A percentile compares a stretch with the other conserved stretches of the same genome.
phyloP scores from a whole-genome alignment of 2,329 filamentous ascomycete species.

The Juglanconis oblonga region DNA sequence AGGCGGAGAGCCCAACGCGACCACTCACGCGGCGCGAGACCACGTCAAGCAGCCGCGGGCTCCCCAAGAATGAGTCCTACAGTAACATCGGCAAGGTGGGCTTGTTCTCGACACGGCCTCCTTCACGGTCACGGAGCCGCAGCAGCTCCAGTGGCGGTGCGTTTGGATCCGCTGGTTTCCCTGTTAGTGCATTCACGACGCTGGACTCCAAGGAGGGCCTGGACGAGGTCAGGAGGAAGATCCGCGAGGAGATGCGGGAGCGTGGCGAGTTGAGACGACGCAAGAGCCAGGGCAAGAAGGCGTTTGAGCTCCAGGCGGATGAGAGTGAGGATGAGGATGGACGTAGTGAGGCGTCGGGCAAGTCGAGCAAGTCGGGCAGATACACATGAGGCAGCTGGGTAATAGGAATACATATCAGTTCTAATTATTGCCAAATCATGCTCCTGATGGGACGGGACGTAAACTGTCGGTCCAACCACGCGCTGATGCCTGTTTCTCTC shows the following conservation, averaged over 20 bases:
- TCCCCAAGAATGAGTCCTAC: slow-evolving; percentile 89
- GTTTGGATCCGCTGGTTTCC: slow-evolving; percentile 59
- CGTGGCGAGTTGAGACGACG: slow-evolving; percentile 61
- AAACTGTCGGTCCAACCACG: no score
- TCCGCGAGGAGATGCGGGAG: slow-evolving; percentile 80
- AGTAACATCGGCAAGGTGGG: slow-evolving; percentile 83
- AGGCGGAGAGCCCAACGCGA: slow-evolving; percentile 29
- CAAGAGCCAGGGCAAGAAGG: slow-evolving; percentile 41
- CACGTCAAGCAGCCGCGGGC: slow-evolving; percentile 49
- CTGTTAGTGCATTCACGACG: slow-evolving; percentile 66
- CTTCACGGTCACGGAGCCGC: slow-evolving; percentile 70
- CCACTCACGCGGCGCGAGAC: slow-evolving; percentile 46
- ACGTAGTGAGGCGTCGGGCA: slow-evolving; percentile 40
- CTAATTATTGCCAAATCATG: background rate
- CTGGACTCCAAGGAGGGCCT: slow-evolving; percentile 68
- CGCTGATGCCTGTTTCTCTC: no score
- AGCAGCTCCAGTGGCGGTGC: slow-evolving; percentile 67
- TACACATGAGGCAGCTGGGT: background rate
- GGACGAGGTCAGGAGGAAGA: slow-evolving; percentile 79
- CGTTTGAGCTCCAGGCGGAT: slow-evolving; percentile 34
- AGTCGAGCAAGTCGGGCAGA: slow-evolving; percentile 31
- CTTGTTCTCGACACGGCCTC: slow-evolving; percentile 84
- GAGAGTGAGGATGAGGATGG: slow-evolving; percentile 41
- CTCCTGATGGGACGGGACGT: no score
- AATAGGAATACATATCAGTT: background rate